These are phyloP conservation scores for Trametes maxima DNA, from an alignment of 768 basidiomycete species.

Conservation along the genomic window DNA sequence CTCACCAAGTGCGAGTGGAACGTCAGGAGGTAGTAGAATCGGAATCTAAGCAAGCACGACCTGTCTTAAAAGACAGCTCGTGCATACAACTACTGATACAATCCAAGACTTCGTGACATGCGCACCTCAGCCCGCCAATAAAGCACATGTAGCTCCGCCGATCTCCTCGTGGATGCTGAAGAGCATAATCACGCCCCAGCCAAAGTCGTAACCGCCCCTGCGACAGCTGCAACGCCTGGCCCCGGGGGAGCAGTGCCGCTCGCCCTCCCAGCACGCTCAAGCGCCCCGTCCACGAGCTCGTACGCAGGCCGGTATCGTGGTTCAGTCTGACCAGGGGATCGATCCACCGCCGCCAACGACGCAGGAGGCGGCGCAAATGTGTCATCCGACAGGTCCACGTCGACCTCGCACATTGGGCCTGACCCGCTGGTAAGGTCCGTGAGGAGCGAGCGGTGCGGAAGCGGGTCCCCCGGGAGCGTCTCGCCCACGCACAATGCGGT, in stretches of 20 bases:
- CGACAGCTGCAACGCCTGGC: neutral
- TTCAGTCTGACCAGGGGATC: conserved; percentile 1
- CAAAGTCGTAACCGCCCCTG: no score
- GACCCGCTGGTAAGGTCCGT: conserved; percentile 9
- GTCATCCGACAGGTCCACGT: neutral
- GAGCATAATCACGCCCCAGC: no score
- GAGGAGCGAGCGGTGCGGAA: conserved; percentile 23
- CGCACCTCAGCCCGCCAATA: no score
- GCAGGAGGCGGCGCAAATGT: conserved; percentile 13
- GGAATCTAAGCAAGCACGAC: no score
- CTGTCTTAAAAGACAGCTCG: no score
- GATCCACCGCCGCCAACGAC: conserved; percentile 18
- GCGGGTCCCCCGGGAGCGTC: conserved; percentile 6
- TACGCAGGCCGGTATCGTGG: conserved; percentile 75
- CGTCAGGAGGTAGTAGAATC: no score
- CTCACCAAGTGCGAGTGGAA: no score
- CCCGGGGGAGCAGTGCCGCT: conserved; percentile 19
- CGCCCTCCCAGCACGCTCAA: conserved; percentile 74
- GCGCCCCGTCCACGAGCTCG: conserved; percentile 69
- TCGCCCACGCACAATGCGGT: conserved; percentile 20
- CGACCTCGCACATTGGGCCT: neutral
- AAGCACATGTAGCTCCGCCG: no score
- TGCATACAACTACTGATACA: no score
- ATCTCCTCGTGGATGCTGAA: no score
- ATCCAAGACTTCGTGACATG: no score